phyloP scores from a whole-genome alignment of 176 grass and related monocot genomes.

The Thinopyrum elongatum region DNA sequence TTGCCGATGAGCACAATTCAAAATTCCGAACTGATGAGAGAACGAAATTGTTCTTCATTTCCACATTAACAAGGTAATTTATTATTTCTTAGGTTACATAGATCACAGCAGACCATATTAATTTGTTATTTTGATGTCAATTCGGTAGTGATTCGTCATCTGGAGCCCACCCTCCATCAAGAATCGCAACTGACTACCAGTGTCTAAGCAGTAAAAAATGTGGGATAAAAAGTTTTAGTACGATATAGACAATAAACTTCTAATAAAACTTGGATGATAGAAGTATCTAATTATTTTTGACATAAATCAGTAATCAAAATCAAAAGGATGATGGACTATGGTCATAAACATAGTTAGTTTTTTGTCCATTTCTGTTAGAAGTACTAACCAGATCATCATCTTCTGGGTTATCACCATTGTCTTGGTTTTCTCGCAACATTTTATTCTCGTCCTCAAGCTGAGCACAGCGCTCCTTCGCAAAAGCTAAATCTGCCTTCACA shows the following conservation, averaged over 20 bases:
- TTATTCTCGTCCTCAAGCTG: conserved; percentile 97
- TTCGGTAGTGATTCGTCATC: not conserved
- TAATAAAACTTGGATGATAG: not conserved
- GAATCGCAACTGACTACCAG: not conserved
- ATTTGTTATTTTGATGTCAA: not conserved
- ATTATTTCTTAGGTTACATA: not conserved
- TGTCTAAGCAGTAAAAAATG: not conserved
- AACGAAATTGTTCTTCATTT: not conserved
- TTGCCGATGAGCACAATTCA: not conserved
- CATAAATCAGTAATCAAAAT: not conserved
- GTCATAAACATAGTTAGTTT: not conserved
- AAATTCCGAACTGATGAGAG: not conserved
- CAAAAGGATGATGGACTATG: not conserved
- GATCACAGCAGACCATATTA: not conserved
- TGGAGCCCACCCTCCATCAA: not conserved
- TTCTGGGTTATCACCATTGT: conserved; percentile 80
- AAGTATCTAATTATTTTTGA: not conserved
- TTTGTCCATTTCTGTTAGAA: not conserved
- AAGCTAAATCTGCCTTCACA: conserved; percentile 92
- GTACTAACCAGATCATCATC: conserved; percentile 89
- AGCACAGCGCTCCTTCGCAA: conserved; percentile 92
- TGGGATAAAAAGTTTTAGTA: not conserved
- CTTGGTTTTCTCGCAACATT: conserved; percentile 74
- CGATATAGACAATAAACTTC: not conserved
- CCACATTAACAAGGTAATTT: not conserved